These are phyloP conservation scores for Salix exigua DNA, from an alignment of 345 rosid genomes.

Conservation along the genomic window DNA sequence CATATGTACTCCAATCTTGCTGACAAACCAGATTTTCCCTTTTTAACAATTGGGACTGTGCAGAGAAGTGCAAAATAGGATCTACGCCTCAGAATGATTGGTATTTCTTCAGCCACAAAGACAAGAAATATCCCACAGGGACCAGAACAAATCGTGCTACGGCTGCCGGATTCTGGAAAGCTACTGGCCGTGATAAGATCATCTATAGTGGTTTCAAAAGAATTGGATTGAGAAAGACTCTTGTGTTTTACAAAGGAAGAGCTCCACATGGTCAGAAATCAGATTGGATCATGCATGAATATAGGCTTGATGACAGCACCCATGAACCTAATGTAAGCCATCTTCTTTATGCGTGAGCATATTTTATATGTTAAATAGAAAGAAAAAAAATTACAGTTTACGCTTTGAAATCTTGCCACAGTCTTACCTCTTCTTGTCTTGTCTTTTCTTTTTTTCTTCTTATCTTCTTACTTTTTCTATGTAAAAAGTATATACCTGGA, in stretches of 20 bases:
- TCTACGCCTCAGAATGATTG: constrained; percentile 92
- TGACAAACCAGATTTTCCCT: neutral
- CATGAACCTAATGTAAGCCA: constrained; percentile 38
- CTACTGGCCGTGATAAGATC: constrained; percentile 95
- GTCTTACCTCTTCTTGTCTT: neutral
- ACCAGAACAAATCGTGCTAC: constrained; percentile 95
- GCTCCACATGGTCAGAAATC: constrained; percentile 98
- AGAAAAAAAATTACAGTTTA: neutral
- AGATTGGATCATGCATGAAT: constrained; percentile 99
- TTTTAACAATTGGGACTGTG: neutral
- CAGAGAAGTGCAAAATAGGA: constrained; percentile 91
- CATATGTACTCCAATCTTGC: neutral
- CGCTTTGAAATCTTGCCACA: neutral
- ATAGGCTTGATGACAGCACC: constrained; percentile 73
- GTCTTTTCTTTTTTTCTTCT: neutral
- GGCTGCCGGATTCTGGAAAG: constrained; percentile 95
- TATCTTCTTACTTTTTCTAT: neutral
- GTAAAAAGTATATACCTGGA: neutral
- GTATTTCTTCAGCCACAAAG: constrained; percentile 99
- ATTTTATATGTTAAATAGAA: neutral
- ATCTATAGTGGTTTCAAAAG: constrained; percentile 61
- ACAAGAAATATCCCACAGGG: constrained; percentile 94
- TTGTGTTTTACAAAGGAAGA: constrained; percentile 87
- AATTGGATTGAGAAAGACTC: constrained; percentile 89
- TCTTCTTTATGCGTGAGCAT: neutral